phyloP scores from a whole-genome alignment of 2,329 filamentous ascomycete genomes.

The Pezicula rhizophila region DNA sequence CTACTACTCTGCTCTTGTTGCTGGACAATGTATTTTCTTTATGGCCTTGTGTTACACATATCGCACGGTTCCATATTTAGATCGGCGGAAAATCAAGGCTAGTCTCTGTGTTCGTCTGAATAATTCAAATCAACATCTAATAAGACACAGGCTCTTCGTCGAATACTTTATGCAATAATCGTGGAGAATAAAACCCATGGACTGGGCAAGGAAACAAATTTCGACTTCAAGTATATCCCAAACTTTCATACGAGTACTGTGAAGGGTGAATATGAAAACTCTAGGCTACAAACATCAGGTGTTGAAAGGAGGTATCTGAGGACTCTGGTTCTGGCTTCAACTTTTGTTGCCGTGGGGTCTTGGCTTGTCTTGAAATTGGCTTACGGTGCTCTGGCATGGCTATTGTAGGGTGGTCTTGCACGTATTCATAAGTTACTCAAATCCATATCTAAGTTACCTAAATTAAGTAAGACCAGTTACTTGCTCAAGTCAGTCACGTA shows the following conservation, averaged over 20 bases:
- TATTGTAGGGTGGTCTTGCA: not conserved
- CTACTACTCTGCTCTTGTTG: slow-evolving; percentile 21
- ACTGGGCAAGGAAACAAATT: slow-evolving; percentile 55
- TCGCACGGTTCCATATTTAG: slow-evolving; percentile 40
- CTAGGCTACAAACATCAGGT: slow-evolving; percentile 24
- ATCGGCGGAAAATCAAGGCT: slow-evolving; percentile 44
- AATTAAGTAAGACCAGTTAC: too few relatives aligned
- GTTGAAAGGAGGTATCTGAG: slow-evolving; percentile 42
- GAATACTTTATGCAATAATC: slow-evolving; percentile 51
- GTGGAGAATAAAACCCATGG: slow-evolving; percentile 56
- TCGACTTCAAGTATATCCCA: slow-evolving; percentile 68
- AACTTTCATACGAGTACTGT: slow-evolving; percentile 37
- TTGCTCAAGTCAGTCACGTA: too few relatives aligned
- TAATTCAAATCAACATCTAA: not conserved
- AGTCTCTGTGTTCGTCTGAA: slow-evolving; percentile 9
- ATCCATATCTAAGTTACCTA: too few relatives aligned
- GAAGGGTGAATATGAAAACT: slow-evolving; percentile 23
- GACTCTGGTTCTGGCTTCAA: slow-evolving; percentile 35
- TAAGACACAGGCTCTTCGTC: slow-evolving; percentile 7
- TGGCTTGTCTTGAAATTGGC: slow-evolving; percentile 20
- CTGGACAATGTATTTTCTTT: slow-evolving; percentile 23
- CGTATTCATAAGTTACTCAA: too few relatives aligned
- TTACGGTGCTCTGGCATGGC: slow-evolving; percentile 1
- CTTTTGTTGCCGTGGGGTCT: slow-evolving; percentile 20
- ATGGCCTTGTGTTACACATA: slow-evolving; percentile 33